Evolutionary conservation across 2,329 filamentous ascomycete genomes (phyloP).

Genomic region (Colletotrichum sp.): DNA sequence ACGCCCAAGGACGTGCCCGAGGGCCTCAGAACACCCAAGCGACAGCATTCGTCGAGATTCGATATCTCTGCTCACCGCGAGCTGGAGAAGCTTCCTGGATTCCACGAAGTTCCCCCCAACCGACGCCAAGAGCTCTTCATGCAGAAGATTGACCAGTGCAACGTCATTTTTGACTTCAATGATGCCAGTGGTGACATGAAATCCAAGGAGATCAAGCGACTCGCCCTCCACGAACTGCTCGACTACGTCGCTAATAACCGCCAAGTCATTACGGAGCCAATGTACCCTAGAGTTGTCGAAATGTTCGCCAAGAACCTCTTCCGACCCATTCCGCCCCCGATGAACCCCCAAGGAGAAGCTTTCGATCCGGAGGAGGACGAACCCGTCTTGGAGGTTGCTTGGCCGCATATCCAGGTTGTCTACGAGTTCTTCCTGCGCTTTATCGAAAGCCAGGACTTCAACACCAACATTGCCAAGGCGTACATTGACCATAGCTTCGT

Average conservation of each 20-base stretch:
- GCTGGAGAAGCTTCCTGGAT: slow-evolving; percentile 94
- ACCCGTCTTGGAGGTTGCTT: slow-evolving; percentile 95
- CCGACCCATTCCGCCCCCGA: slow-evolving; percentile 92
- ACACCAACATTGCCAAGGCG: slow-evolving; percentile 98
- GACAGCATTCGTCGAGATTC: slow-evolving; percentile 96
- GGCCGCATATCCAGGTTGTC: slow-evolving; percentile 99
- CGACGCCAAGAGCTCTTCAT: slow-evolving; percentile 96
- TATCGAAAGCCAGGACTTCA: slow-evolving; percentile 99
- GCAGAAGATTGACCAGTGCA: slow-evolving; percentile 99
- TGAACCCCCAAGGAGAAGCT: slow-evolving; percentile 97
- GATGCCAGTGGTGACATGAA: slow-evolving; percentile 99
- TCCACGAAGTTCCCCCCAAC: slow-evolving; percentile 96
- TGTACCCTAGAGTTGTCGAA: slow-evolving; percentile 98
- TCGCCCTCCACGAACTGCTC: slow-evolving; percentile 92
- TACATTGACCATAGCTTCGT: slow-evolving; percentile 99
- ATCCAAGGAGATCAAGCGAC: slow-evolving; percentile 98
- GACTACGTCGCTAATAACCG: slow-evolving; percentile 99
- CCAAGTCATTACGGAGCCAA: slow-evolving; percentile 97
- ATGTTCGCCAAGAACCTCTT: slow-evolving; percentile 99
- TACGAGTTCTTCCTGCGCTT: slow-evolving; percentile 99
- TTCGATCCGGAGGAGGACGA: slow-evolving; percentile 99
- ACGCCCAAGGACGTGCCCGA: slow-evolving; percentile 97
- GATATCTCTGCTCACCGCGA: slow-evolving; percentile 97
- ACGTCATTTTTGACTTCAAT: slow-evolving; percentile 99
- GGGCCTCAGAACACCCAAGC: slow-evolving; percentile 91